Evolutionary conservation across 768 basidiomycete genomes (phyloP), one percentile per base, ranked within the genome.

Genomic region (Mycena vulgaris): DNA sequence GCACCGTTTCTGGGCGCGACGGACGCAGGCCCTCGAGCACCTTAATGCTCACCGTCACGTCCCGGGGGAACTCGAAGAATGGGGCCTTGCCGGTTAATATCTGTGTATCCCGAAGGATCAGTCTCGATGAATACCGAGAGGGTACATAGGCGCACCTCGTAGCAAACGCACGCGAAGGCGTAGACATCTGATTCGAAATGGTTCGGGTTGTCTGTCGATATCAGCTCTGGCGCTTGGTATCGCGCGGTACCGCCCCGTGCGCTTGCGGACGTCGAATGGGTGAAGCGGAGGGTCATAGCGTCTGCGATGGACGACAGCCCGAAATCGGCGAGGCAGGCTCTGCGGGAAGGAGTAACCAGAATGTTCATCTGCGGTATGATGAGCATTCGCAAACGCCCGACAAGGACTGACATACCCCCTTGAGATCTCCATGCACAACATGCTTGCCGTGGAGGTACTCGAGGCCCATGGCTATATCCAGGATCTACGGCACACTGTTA

Each of bases 381-480:
- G 21, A 57, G n/a, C 14, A 37, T 7, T 9, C 5, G 27, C 10
- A 40, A 57, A 39, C n/a, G 8, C 16, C 33, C 37, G 16, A 14
- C 47, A 47, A 28, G 14, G 52, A 30, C n/a, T 21, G n/a, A 45
- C 74, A 14, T 51, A 73, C 74, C 28, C 68, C 69, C 42, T 75
- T 75, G 40, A 75, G 63, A 67, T 75, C 74, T 19, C 72, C 74
- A 45, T 75, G 74, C 11, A 75, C 63, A 21, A 75, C 62, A 27
- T 31, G 33, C 19, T 56, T 27, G 5, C 47, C n/a, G 40, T 75
- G 74, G 3, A 75, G 49, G 63, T 75, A 73, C 6, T 55, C 33
- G 5, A 55, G 53, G 28, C 53, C 53, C 53, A 55, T n/a, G 19
- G 53, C 53, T 3, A 55, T 25, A 23, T 55, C 53, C 3, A 55